Base-by-base conservation (phyloP, 2,329 filamentous ascomycete species). In the Xylariomycetidae sp. region DNA sequence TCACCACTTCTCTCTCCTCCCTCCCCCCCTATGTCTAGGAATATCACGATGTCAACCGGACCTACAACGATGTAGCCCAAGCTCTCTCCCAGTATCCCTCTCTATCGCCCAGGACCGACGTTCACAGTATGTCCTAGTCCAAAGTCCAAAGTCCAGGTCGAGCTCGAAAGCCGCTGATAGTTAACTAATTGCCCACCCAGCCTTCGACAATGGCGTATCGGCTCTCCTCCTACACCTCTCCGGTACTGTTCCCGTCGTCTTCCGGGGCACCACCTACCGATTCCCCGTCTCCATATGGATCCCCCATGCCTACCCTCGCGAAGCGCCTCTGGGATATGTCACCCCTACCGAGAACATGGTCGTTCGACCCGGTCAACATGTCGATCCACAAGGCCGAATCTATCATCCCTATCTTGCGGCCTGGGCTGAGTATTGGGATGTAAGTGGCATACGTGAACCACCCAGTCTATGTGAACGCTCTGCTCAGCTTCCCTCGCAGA, bases 371-470 rank as follows among this genome's bases (percentile, higher is more conserved):
- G 92, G 92, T 1, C 92, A 98, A 56, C 88, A 98, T 67, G 88
- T 98, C 40, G 88, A 92, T 53, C 81, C 86, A 5, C 90, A 97
- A 53, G 92, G 92, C 16, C 82, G 86, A 57, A 78, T 97, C 44
- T 98, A 97, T 58, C 92, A 98, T 58, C 92, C 92, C 23, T 98
- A 97, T 58, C 68, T 98, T 29, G 86, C 88, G 19, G 82, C 88
- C 42, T 98, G 92, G 92, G 68, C 74, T 19, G 80, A 87, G 46
- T 90, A 85, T 49, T 92, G 86, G 85, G 87, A 95, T 77, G 87
- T 94, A 61, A 67, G 85, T 23, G n/a, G 8, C 20, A n/a, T 78
- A 30, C 17, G 31, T 16, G 6, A 8, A 12, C 31, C 14, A 28
- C 17, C 8, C 27, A 12, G 16, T 13, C 16, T 30, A 14, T 12